These are phyloP conservation scores for Claviceps quebecensis DNA, from an alignment of 2,329 filamentous ascomycete species.

Conservation along the genomic window DNA sequence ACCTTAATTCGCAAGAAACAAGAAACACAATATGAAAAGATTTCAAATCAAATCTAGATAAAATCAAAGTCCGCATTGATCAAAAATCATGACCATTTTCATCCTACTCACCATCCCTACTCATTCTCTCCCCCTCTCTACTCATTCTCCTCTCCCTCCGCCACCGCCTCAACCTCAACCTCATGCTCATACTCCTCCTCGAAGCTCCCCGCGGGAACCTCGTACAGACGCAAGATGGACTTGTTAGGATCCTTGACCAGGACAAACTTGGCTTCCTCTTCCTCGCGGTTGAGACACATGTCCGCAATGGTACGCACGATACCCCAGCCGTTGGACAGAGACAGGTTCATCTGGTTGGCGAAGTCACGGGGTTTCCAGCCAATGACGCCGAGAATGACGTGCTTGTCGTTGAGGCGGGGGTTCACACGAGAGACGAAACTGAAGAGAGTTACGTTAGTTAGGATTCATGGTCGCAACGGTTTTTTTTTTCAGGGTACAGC, in stretches of 20 bases:
- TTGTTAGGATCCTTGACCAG: slow-evolving; percentile 91
- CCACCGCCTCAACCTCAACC: slow-evolving; percentile 36
- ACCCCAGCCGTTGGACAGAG: slow-evolving; percentile 94
- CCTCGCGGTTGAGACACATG: slow-evolving; percentile 67
- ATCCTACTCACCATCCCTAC: neutral
- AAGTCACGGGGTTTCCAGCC: slow-evolving; percentile 98
- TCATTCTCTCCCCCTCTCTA: slow-evolving; percentile 6
- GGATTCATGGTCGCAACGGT: too few species aligned
- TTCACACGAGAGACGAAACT: slow-evolving; percentile 92
- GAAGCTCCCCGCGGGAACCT: slow-evolving; percentile 75
- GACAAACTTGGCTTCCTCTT: slow-evolving; percentile 70
- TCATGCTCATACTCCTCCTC: slow-evolving; percentile 76
- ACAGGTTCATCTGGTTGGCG: slow-evolving; percentile 94
- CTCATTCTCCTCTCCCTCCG: slow-evolving; percentile 20
- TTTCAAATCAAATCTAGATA: neutral
- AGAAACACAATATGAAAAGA: neutral
- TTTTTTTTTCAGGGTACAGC: too few species aligned
- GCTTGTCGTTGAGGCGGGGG: slow-evolving; percentile 83
- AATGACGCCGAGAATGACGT: slow-evolving; percentile 88
- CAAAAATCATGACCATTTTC: neutral
- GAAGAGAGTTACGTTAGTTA: slow-evolving; percentile 15
- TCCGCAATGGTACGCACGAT: slow-evolving; percentile 97
- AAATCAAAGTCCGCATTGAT: neutral
- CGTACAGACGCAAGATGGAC: slow-evolving; percentile 82
- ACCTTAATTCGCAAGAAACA: neutral